Evolutionary conservation across 805 yeast genomes (phyloP).

Genomic region (Candida ficus): DNA sequence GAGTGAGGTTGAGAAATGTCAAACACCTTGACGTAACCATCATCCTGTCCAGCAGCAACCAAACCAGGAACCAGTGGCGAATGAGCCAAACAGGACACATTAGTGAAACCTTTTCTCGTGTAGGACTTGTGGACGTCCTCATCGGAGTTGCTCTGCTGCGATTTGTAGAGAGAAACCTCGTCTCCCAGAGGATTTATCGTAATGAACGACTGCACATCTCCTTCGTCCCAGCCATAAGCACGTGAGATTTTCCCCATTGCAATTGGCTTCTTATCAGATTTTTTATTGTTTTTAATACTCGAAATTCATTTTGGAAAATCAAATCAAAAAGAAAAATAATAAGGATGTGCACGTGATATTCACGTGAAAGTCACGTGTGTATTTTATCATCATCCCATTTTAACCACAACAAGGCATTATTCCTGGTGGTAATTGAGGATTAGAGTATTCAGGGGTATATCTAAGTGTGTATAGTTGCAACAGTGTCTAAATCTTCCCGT

Average conservation of each 20-base stretch:
- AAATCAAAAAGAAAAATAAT: no score
- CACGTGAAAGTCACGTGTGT: no score
- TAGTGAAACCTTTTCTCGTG: slow-evolving; percentile 59
- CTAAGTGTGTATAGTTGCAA: no score
- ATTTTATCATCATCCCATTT: no score
- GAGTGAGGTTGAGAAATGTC: slow-evolving; percentile 42
- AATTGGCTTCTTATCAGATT: no score
- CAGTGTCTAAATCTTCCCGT: no score
- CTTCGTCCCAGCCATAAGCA: slow-evolving; percentile 25
- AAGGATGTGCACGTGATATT: no score
- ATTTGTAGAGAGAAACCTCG: slow-evolving; percentile 63
- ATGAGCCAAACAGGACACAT: slow-evolving; percentile 62
- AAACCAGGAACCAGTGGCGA: slow-evolving; percentile 51
- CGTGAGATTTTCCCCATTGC: slow-evolving; percentile 24
- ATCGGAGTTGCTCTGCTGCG: slow-evolving; percentile 33
- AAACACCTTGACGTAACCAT: slow-evolving; percentile 60
- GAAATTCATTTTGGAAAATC: no score
- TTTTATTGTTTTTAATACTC: no score
- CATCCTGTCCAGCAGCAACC: slow-evolving; percentile 69
- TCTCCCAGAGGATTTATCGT: slow-evolving; percentile 67
- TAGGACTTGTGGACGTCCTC: slow-evolving; percentile 48
- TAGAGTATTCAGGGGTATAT: no score
- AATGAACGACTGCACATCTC: slow-evolving; percentile 20
- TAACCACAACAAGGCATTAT: no score
- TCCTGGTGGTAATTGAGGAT: no score